Evolutionary conservation across 257 asterid species (phyloP), one percentile per base, ranked within the genome.

Genomic region (Nicotiana paniculata): DNA sequence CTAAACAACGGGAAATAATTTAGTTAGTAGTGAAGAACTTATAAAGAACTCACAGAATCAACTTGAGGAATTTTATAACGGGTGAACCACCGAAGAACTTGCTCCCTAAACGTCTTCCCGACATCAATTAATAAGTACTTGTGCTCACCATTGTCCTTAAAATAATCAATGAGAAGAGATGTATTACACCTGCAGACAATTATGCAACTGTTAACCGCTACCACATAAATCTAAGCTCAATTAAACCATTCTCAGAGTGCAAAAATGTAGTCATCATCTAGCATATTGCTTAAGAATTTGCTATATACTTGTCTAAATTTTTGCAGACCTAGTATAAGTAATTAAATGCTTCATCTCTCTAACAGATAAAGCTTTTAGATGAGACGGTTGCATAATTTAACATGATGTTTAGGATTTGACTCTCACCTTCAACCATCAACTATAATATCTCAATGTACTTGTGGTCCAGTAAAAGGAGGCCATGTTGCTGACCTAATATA

Each of bases 81-180:
- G 77, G 98, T 90, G 91, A 96, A 96, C 99, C 99, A 96, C 59
- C 98, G 90, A 80, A 96, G 92, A 11, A 94, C 99, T 92, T 94
- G 97, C 87, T 96, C 99, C 90, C 99, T 81, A 83, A 96, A 96
- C 2, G 99, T 92, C 92, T 96, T 96, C 82, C 98, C 99, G 77
- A 89, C 97, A 86, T 96, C 99, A 67, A 96, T 93, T 92, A 94
- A 81, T 84, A 96, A 92, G 83, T 94, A 94, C 66, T 92, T 96
- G 87, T 92, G 99, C 15, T 85, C 90, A 54, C 90, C 87, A 66
- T 83, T 92, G 55, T 81, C 69, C 80, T 77, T 87, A 79, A 77
- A 91, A 86, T 94, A 96, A 88, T 96, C 97, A 77, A 96, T 89
- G n/a, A 96, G 89, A 64, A 96, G 96, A 81, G 99, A 96, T 61